Evolutionary conservation across 352 stramenopile species (phyloP).

Genomic region (Pythium angustatum): DNA sequence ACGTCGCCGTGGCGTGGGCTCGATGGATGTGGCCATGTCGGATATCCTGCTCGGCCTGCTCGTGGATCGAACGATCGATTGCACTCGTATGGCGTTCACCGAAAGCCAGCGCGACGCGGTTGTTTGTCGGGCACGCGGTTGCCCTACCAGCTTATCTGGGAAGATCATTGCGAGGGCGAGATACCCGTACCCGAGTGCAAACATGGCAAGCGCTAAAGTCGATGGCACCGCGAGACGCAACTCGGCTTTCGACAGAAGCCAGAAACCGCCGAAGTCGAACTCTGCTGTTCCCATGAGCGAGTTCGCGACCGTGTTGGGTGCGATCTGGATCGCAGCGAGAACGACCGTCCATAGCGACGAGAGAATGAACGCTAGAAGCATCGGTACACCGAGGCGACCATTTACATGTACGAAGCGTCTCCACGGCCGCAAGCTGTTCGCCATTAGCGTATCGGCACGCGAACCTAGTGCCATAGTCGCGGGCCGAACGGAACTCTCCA

Average conservation of each 20-base stretch:
- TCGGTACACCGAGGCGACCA: constrained; percentile 35
- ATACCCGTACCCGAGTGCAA: constrained; percentile 43
- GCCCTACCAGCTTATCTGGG: constrained; percentile 12
- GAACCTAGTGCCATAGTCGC: no score
- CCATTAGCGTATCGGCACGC: no score
- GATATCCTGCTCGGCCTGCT: no score
- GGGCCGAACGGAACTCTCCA: no score
- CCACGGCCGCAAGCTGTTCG: no score
- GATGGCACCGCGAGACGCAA: constrained; percentile 24
- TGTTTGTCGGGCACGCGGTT: no score
- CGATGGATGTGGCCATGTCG: no score
- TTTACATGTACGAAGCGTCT: no score
- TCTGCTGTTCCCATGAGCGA: constrained; percentile 36
- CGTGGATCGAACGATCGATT: no score
- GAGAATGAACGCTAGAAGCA: constrained; percentile 41
- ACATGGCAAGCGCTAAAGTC: constrained; percentile 33
- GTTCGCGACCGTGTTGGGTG: constrained; percentile 39
- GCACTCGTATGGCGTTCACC: no score
- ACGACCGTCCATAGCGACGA: constrained; percentile 39
- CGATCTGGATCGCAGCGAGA: constrained; percentile 41
- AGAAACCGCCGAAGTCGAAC: constrained; percentile 51
- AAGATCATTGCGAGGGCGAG: constrained; percentile 38
- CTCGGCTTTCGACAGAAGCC: constrained; percentile 37
- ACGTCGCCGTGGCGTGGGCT: no score
- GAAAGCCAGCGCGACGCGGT: no score